Base-by-base conservation (phyloP, 371 early-diverging fungal genomes). In the Mortierella sp. region DNA sequence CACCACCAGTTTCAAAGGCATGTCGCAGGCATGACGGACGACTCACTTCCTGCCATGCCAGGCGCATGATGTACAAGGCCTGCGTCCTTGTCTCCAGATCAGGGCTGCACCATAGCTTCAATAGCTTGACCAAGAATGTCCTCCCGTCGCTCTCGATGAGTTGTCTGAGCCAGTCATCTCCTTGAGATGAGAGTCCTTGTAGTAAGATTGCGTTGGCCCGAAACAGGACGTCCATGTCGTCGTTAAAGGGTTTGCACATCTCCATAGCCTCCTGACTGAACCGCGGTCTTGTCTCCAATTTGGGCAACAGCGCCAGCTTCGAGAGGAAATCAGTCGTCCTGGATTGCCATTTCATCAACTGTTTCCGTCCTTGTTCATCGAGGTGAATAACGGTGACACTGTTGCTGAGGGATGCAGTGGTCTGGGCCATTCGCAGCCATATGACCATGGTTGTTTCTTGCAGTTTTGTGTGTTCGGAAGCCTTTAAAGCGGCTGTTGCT, bases 101-200 rank as follows among this genome's bases (percentile, higher is more conserved):
- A 17, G 70, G 57, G 26, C 61, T 64, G 50, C 70, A 64, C 76
- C 76, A 75, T 12, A 69, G 37, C 23, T 63, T 75, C 28, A 75
- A 30, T 12, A 64, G 27, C 23, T 68, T 68, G 28, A 63, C 60
- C 15, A 75, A n/a, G 26, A 75, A 52, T 12, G 42, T 47, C 27
- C 53, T 69, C 53, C 44, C 42, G 11, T 49, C 50, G 23, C 39
- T 26, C 31, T 47, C 43, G 12, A 52, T n/a, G 17, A 69, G 44
- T 17, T 21, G 37, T 49, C 42, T 50, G 6, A 68, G 51, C 65
- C 61, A 64, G 8, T 11, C 6, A 1, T 60, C 61, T 26, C 70
- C 70, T 28, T 69, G 76, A 1, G 15, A 2, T 3, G 57, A 32
- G 27, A 75, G 37, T 2, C 64, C 44, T 26, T 56, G 60, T n/a